Evolutionary conservation across 495 filamentous ascomycete species (phyloP), one percentile per base, ranked within the genome.

Genomic region (Bombardia bombarda): DNA sequence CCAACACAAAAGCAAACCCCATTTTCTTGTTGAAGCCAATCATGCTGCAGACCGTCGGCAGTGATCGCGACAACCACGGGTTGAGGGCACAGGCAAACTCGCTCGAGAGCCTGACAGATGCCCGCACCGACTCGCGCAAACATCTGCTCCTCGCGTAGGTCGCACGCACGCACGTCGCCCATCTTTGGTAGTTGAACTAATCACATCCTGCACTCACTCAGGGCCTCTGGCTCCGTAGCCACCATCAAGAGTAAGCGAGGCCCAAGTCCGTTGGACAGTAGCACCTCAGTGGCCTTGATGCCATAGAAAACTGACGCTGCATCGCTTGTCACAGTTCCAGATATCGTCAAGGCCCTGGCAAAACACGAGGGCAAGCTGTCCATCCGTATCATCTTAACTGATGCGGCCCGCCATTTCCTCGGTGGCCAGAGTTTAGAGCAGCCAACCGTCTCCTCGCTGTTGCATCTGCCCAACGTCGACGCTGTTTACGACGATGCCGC

Each of bases 61-160:
- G 38, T 22, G 37, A 51, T n/a, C 59, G 64, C 48, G 63, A 68
- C 52, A 35, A 38, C 7, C 61, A 64, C 42, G 53, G 49, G 40
- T 32, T 53, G 36, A 49, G 43, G 13, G 47, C 49, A 23, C 51
- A 49, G 33, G 47, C 57, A 42, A 58, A 56, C 37, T 62, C 61
- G 8, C 43, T 67, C 22, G 47, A 52, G 8, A 46, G 53, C 21
- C 50, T 72, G 5, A 57, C 60, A 0, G 45, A 54, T 17, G 50
- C 67, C 4, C 56, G 62, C 7, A 33, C 72, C 17, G 85, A 92
- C 53, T 41, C 26, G 63, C 31, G 38, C 43, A 66, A 66, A 16
- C 86, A 97, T 60, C 73, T 95, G 13, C 78, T 95, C 16, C 76
- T 95, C 32, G 84, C 83, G 34, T 76, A 32, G 81, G 87, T 40